Percentiles rank a stretch among this genome's conserved stretches.
phyloP scores from a whole-genome alignment of 345 rosid genomes.

The Euclidium syriacum region DNA sequence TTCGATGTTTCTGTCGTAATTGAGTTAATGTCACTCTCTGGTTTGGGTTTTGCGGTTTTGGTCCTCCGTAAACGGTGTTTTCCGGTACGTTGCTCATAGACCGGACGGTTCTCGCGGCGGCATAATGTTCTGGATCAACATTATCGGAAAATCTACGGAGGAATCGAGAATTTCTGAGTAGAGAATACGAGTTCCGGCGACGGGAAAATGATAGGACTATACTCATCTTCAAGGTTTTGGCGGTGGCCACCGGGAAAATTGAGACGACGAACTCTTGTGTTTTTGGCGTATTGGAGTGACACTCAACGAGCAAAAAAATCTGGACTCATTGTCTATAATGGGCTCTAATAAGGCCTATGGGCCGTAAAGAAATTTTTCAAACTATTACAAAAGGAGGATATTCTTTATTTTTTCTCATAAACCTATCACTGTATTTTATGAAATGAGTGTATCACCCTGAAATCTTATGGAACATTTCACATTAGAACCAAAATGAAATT shows the following conservation, averaged over 20 bases:
- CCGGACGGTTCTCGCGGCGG: conserved; percentile 29
- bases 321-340: neutral
- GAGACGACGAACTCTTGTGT: neutral
- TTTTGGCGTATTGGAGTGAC: neutral
- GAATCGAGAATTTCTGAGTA: neutral
- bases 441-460: too few relatives aligned
- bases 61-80: conserved; percentile 76
- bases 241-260: neutral
- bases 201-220: conserved; percentile 20
- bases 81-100: conserved; percentile 79
- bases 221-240: conserved; percentile 25
- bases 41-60: conserved; percentile 52
- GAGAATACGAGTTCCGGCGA: conserved; percentile 13
- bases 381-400: neutral
- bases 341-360: neutral
- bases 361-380: neutral
- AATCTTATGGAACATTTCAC: too few relatives aligned
- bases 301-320: neutral
- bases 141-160: conserved; percentile 29
- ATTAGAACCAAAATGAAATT: too few relatives aligned
- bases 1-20: conserved; percentile 59
- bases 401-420: neutral
- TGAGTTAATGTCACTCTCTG: conserved; percentile 59
- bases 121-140: neutral
- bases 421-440: too few relatives aligned